Base-by-base conservation (phyloP, 1,284 basidiomycete species). In the Anthracocystis setariae region DNA sequence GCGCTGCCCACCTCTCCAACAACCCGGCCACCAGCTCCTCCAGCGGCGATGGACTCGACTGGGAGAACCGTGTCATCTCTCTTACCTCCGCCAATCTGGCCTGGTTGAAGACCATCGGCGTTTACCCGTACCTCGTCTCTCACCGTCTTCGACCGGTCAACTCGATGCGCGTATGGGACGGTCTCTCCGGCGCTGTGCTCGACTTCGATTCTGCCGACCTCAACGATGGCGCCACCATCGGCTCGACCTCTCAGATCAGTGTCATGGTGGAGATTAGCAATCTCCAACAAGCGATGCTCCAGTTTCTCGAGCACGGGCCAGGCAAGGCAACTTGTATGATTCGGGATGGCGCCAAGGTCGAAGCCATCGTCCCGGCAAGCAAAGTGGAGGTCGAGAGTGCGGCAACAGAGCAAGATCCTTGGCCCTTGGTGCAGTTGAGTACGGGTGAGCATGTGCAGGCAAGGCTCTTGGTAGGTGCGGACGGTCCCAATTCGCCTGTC, bases 401-500 rank as follows among this genome's bases (percentile, higher is more conserved):
- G 61, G 81, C 52, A 71, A 77, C 10, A 74, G 82, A 55, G 76
- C 82, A 37, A 69, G 80, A 51, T 64, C 81, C 49, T 12, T 75
- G 69, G 76, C 78, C 75, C 18, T 17, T 49, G 32, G 43, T 65
- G 17, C 33, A 55, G 42, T 54, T 65, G 0, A 51, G 55, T 8
- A 39, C 33, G 0, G 66, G 40, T 3, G 40, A 39, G n/a, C 17
- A 33, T 43, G 33, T 73, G 9, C 60, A 64, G 47, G 37, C 57
- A 39, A 62, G 74, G 42, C 77, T 63, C 53, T 74, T 94, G 90
- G 88, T 98, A 39, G 95, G 96, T 21, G 96, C 96, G 8, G 96
- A 98, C 79, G 96, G 96, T 0, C 90, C 90, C 79, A 94, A 94
- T 81, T 97, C 94, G 1, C 95, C 95, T 8, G 96, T 98, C 17